Conservation (phyloP, 2,329 filamentous ascomycete genomes). For the Xenoacremonium recifei region DNA sequence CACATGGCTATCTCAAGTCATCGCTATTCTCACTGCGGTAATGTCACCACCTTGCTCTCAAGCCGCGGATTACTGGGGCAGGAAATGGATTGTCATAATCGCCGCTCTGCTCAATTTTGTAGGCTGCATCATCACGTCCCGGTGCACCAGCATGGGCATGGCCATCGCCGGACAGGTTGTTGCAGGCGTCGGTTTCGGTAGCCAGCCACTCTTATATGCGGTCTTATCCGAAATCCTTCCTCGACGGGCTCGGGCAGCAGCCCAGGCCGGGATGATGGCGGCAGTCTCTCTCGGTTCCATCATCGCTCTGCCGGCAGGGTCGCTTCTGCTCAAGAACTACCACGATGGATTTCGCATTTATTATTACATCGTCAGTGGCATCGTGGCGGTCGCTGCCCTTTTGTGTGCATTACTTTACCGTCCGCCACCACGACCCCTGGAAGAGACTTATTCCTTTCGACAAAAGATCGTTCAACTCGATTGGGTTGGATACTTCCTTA, state of each 20-base stretch:
- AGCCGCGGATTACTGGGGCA: conserved; percentile 3
- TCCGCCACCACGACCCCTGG: neutral
- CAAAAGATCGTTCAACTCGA: neutral
- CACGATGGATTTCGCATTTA: conserved; percentile 1
- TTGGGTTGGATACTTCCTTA: conserved; percentile 1
- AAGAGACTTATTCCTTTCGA: neutral
- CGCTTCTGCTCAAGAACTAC: neutral
- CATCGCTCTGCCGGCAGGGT: too few relatives aligned
- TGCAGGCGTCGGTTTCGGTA: neutral
- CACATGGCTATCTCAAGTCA: too few relatives aligned
- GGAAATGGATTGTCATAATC: conserved; percentile 2
- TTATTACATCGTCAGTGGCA: neutral
- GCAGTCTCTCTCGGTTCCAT: neutral
- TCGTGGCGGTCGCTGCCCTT: neutral
- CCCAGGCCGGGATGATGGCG: conserved; percentile 1
- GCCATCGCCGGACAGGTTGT: neutral
- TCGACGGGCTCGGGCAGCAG: conserved; percentile 1
- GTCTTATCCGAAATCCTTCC: conserved; percentile 3
- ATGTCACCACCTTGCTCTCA: conserved; percentile 2
- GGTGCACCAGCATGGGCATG: too few relatives aligned
- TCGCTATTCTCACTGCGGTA: too few relatives aligned
- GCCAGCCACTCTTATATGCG: neutral
- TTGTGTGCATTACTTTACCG: neutral
- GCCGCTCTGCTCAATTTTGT: too few relatives aligned
- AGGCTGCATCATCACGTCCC: too few relatives aligned